phyloP scores from a whole-genome alignment of 192 early-diverging fungal species.

The Coemansia guatemalensis region DNA sequence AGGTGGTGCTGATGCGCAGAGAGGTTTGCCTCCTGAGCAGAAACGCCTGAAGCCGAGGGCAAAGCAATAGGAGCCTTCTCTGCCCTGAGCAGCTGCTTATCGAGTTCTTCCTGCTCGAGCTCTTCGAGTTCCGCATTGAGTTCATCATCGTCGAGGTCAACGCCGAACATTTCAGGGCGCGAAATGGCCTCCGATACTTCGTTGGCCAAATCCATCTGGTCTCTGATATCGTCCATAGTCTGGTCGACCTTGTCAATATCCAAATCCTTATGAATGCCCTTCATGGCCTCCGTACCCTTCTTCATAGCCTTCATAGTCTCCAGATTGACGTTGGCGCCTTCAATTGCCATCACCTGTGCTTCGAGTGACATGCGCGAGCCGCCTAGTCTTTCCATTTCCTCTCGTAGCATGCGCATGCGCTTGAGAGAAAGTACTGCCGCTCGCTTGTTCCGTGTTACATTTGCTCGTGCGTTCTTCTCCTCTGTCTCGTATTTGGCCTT shows the following conservation, averaged over 20 bases:
- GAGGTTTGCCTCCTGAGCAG: constrained; percentile 75
- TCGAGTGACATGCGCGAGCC: constrained; percentile 91
- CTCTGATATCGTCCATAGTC: constrained; percentile 95
- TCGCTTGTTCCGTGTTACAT: constrained; percentile 90
- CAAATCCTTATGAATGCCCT: constrained; percentile 79
- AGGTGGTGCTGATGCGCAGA: constrained; percentile 82
- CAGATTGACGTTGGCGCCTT: constrained; percentile 93
- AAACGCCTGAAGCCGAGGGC: constrained; percentile 18
- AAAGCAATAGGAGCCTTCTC: constrained; percentile 62
- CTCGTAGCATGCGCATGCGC: constrained; percentile 84
- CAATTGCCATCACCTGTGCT: constrained; percentile 92
- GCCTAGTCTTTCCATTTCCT: constrained; percentile 83
- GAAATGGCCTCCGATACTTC: constrained; percentile 94
- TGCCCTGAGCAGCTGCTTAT: constrained; percentile 77
- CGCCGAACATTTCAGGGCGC: constrained; percentile 80
- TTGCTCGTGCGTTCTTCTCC: constrained; percentile 79
- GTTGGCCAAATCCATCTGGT: constrained; percentile 96
- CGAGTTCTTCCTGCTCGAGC: constrained; percentile 91
- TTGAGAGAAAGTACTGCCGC: constrained; percentile 92
- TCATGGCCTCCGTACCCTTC: constrained; percentile 90
- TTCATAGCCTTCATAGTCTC: constrained; percentile 96
- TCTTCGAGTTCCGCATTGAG: constrained; percentile 85
- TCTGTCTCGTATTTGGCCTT: constrained; percentile 85
- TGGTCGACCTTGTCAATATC: constrained; percentile 93
- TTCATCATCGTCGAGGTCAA: constrained; percentile 95